Percentiles rank a stretch among this genome's conserved stretches.
Conservation (phyloP, 2,329 filamentous ascomycete genomes). For the Parascedosporium putredinis region DNA sequence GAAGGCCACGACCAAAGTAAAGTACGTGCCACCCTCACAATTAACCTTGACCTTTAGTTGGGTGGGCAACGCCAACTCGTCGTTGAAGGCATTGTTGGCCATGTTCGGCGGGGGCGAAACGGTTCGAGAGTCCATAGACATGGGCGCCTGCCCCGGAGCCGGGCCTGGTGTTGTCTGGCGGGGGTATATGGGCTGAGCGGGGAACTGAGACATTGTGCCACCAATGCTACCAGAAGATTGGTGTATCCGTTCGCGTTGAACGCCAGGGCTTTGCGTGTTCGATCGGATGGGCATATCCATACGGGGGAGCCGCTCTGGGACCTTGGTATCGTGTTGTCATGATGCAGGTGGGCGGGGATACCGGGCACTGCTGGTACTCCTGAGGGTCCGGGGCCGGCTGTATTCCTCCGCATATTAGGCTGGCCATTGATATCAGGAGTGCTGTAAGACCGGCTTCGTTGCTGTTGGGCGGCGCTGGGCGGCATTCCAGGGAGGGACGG, state of each 20-base stretch:
- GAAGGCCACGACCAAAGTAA: slow-evolving; percentile 90
- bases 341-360: slow-evolving; percentile 60
- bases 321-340: slow-evolving; percentile 57
- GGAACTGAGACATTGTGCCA: slow-evolving; percentile 45
- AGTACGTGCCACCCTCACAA: slow-evolving; percentile 73
- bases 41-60: slow-evolving; percentile 96
- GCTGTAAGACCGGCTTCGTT: slow-evolving; percentile 80
- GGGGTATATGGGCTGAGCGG: slow-evolving; percentile 41
- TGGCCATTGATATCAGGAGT: slow-evolving; percentile 84
- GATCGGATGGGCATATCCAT: slow-evolving; percentile 56
- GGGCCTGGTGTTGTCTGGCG: slow-evolving; percentile 34
- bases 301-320: slow-evolving; percentile 71
- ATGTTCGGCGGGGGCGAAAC: slow-evolving; percentile 31
- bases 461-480: slow-evolving; percentile 49
- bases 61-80: slow-evolving; percentile 47
- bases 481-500: slow-evolving; percentile 70
- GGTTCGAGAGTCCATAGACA: slow-evolving; percentile 25
- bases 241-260: slow-evolving; percentile 50
- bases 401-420: slow-evolving; percentile 42
- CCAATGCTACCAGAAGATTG: slow-evolving; percentile 37
- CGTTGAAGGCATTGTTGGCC: slow-evolving; percentile 21
- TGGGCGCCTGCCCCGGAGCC: slow-evolving; percentile 16
- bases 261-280: slow-evolving; percentile 60
- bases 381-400: slow-evolving; percentile 38
- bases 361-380: slow-evolving; percentile 63